Conservation (phyloP, 2,329 filamentous ascomycete genomes). For the Trichoderma sp. region DNA sequence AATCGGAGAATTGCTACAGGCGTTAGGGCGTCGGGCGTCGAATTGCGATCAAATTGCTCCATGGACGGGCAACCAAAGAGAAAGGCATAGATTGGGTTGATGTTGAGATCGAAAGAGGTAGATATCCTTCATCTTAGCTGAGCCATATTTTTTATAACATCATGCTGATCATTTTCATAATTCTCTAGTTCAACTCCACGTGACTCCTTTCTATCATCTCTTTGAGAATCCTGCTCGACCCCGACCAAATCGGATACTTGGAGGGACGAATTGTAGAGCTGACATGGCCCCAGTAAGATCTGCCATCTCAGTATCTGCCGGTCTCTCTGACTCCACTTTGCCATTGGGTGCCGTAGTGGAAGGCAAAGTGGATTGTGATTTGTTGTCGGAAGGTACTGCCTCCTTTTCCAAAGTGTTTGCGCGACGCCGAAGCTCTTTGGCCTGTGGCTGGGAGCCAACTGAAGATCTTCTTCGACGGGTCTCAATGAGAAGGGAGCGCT, state of each 20-base stretch:
- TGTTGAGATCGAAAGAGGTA: conserved; percentile 33
- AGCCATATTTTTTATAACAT: conserved; percentile 30
- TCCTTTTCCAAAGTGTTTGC: conserved; percentile 34
- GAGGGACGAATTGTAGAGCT: conserved; percentile 67
- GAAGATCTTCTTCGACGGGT: conserved; percentile 49
- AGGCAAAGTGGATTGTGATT: conserved; percentile 22
- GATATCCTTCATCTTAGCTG: conserved; percentile 36
- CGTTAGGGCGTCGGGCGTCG: conserved; percentile 23
- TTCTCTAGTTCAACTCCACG: conserved; percentile 25
- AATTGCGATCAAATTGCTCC: neutral
- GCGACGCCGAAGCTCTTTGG: conserved; percentile 35
- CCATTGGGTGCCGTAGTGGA: neutral
- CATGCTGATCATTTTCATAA: conserved; percentile 34
- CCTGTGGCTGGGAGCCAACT: conserved; percentile 37
- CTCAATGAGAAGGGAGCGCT: conserved; percentile 73
- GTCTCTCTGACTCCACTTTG: conserved; percentile 23
- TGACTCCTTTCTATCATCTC: conserved; percentile 34
- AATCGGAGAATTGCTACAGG: neutral
- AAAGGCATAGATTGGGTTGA: neutral
- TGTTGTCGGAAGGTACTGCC: conserved; percentile 19
- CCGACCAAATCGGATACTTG: conserved; percentile 63
- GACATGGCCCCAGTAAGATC: conserved; percentile 67
- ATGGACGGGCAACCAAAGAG: neutral
- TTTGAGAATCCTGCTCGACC: conserved; percentile 54
- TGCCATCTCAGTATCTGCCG: conserved; percentile 56